Base-by-base conservation (phyloP, 2,329 filamentous ascomycete genomes). In the Annulohypoxylon truncatum region DNA sequence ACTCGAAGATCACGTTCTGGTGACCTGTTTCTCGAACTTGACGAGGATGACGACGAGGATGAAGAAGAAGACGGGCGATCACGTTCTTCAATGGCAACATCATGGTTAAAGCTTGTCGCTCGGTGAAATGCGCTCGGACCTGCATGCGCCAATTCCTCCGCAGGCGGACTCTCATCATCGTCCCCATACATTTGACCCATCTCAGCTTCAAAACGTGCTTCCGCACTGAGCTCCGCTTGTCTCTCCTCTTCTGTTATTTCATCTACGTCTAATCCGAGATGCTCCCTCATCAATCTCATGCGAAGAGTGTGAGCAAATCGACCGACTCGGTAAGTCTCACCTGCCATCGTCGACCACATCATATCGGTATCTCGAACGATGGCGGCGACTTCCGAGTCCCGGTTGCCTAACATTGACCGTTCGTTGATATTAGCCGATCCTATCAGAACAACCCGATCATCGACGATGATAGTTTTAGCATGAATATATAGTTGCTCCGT, bases 361-460 rank as follows among this genome's bases (percentile, higher is more conserved):
- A 97, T 94, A 77, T 97, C 93, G 1, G 92, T 95, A 77, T 99
- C 96, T 56, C 95, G 89, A 42, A 99, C 92, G 44, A 98, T 87
- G 5, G 94, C 91, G 4, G 95, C 96, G 67, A 92, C 89, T 79
- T 99, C 96, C 0, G 95, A 97, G 78, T 99, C 96, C 74, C 96
- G 89, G 51, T 88, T 91, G 7, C 96, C 96, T 66, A 97, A 79
- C 93, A 98, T 94, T 5, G 95, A 98, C 47, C 96, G 90, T 79
- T 99, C 96, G 74, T 99, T 99, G 83, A 99, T 98, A 77, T 99
- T 99, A 56, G 96, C 96, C 47, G 95, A 98, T 15, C 96, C 96
- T 73, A 99, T 99, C 66, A 99, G 89, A 18, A 91, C 95, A 62
- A 96, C 89, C 31, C 95, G 89, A 75, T 99, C 96, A 78, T 99